Evolutionary conservation across 495 filamentous ascomycete species (phyloP).

Genomic region (Staphylotrichum tortipilum): DNA sequence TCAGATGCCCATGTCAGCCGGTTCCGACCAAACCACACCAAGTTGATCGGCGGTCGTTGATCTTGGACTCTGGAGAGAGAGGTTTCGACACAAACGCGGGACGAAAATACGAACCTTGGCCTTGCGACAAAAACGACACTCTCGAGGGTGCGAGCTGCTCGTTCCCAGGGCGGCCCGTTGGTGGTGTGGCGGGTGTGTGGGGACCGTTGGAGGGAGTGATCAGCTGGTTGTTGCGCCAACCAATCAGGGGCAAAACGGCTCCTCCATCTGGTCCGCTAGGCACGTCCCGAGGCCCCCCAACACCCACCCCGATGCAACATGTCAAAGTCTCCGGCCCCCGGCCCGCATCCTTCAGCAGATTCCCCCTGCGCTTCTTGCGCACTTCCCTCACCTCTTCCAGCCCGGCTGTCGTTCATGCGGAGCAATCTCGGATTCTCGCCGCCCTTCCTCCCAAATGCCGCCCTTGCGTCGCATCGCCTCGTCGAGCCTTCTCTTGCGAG

Average conservation of each 20-base stretch:
- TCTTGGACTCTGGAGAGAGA: neutral
- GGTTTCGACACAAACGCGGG: neutral
- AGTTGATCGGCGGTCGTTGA: neutral
- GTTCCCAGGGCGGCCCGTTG: no score
- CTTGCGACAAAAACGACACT: neutral
- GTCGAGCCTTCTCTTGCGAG: neutral
- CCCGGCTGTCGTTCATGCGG: neutral
- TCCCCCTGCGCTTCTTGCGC: neutral
- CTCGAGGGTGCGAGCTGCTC: neutral
- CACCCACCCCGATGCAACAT: conserved; percentile 10
- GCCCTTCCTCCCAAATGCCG: neutral
- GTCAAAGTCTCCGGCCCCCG: conserved; percentile 22
- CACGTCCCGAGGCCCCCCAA: conserved; percentile 21
- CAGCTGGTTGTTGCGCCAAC: conserved; percentile 19
- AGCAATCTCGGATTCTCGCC: neutral
- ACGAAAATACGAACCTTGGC: neutral
- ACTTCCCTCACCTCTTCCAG: neutral
- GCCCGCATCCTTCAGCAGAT: conserved; percentile 14
- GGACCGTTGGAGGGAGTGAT: conserved; percentile 7
- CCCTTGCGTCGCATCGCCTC: conserved; percentile 1
- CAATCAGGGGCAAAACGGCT: conserved; percentile 19
- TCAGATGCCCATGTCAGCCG: no score
- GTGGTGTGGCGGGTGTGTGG: conserved; percentile 13
- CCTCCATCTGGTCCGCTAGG: conserved; percentile 20
- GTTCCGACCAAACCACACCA: no score